A percentile compares a stretch with the other conserved stretches of the same genome.
These are phyloP conservation scores for Neurospora sp. DNA, from an alignment of 495 filamentous ascomycete genomes.

Conservation along the genomic window DNA sequence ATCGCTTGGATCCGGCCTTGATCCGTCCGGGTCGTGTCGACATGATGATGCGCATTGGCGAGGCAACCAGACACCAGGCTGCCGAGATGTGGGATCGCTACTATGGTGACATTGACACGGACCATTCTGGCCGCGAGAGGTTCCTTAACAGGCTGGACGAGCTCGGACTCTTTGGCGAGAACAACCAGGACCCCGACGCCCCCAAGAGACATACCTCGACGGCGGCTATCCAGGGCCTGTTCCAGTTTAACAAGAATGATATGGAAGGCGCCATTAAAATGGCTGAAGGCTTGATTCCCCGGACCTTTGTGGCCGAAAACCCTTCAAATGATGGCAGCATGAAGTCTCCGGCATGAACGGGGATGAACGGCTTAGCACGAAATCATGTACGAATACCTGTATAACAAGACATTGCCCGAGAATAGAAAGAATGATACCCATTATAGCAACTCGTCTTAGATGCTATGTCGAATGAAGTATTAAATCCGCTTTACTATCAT, in stretches of 20 bases:
- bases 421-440: neutral
- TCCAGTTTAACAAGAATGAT: slow-evolving; percentile 86
- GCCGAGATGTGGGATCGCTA: slow-evolving; percentile 88
- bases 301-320: slow-evolving; percentile 36
- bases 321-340: slow-evolving; percentile 12
- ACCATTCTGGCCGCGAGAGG: slow-evolving; percentile 44
- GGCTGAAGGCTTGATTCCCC: slow-evolving; percentile 56
- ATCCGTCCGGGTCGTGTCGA: slow-evolving; percentile 89
- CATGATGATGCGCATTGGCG: slow-evolving; percentile 82
- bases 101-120: slow-evolving; percentile 69
- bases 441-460: neutral
- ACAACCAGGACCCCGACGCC: slow-evolving; percentile 25
- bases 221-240: slow-evolving; percentile 84
- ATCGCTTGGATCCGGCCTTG: slow-evolving; percentile 78
- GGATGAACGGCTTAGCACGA: neutral
- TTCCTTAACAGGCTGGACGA: slow-evolving; percentile 42
- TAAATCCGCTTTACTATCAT: neutral
- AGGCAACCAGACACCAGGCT: slow-evolving; percentile 78
- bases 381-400: slow-evolving; percentile 3
- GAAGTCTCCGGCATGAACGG: slow-evolving; percentile 19
- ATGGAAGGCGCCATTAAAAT: slow-evolving; percentile 78
- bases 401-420: slow-evolving; percentile 2
- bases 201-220: slow-evolving; percentile 57
- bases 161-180: slow-evolving; percentile 37
- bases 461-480: neutral